Evolutionary conservation across 768 basidiomycete species (phyloP).

Genomic region (Mycena venus): DNA sequence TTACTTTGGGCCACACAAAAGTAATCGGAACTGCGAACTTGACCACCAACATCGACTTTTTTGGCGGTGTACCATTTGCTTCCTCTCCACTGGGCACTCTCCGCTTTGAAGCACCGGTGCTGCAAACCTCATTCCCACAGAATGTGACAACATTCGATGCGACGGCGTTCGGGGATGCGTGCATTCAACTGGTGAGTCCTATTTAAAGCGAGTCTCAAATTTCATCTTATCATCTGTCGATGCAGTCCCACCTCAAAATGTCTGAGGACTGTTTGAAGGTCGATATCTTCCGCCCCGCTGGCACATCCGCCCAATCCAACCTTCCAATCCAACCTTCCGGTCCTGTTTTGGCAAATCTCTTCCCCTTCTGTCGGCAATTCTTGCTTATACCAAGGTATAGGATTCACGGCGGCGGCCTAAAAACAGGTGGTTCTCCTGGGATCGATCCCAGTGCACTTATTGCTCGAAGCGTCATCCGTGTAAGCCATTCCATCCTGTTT

Average conservation of each 20-base stretch:
- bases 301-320: background rate
- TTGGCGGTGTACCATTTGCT: background rate
- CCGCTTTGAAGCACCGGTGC: background rate
- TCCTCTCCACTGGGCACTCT: background rate
- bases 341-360: background rate
- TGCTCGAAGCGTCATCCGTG: background rate
- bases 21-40: background rate
- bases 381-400: background rate
- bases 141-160: background rate
- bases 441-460: background rate
- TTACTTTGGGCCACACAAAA: background rate
- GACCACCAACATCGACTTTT: background rate
- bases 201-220: background rate
- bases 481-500: background rate
- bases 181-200: background rate
- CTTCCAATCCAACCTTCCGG: too few species aligned
- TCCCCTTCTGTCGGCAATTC: too few species aligned
- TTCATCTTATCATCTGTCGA: too few species aligned
- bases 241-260: too few species aligned
- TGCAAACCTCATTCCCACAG: background rate
- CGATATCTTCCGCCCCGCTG: background rate
- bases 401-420: background rate
- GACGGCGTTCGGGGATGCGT: background rate
- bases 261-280: slow-evolving; percentile 7
- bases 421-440: too few species aligned